Evolutionary conservation across 1,284 basidiomycete species (phyloP), one percentile per base, ranked within the genome.

Genomic region (Chalciporus sp.): DNA sequence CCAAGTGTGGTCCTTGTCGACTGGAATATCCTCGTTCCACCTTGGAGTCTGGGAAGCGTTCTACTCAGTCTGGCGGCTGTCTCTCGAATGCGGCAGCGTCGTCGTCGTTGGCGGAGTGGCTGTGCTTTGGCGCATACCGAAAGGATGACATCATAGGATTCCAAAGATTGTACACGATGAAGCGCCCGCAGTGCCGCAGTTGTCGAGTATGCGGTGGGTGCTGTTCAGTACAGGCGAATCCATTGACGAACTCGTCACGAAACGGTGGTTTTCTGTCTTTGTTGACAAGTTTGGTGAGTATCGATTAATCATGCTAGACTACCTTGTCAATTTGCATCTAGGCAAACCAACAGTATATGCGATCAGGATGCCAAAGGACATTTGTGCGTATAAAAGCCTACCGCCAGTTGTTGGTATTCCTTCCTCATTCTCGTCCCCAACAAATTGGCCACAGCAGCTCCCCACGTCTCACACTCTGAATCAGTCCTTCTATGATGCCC

Each of bases 321-420:
- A 17, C 42, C 11, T 23, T 16, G 40, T 39, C 39, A 12, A 47
- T 58, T 54, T 52, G 39, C 28, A 55, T 61, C 52, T 23, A 37
- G 57, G 47, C 57, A 11, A 19, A 19, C 14, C 17, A 41, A 62
- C 42, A 64, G 23, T 23, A 23, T 23, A 6, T 6, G 6, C 11
- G 31, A 39, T 53, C 64, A 61, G 35, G 48, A 41, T 50, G 31
- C 42, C n/a, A 37, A 17, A 42, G 51, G 14, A 31, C 44, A 44
- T 63, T 45, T 7, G 47, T 20, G 39, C 37, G 14, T 61, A 67
- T 65, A 63, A 64, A 61, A 51, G 19, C 17, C 14, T 23, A 7
- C 6, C 39, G 27, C 29, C 35, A 17, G 17, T 14, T 26, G 49
- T 52, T 61, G 47, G 60, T 29, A 52, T 63, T 43, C 52, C n/a